phyloP scores from a whole-genome alignment of 495 filamentous ascomycete species.

The Aspergillus egyptiacus region DNA sequence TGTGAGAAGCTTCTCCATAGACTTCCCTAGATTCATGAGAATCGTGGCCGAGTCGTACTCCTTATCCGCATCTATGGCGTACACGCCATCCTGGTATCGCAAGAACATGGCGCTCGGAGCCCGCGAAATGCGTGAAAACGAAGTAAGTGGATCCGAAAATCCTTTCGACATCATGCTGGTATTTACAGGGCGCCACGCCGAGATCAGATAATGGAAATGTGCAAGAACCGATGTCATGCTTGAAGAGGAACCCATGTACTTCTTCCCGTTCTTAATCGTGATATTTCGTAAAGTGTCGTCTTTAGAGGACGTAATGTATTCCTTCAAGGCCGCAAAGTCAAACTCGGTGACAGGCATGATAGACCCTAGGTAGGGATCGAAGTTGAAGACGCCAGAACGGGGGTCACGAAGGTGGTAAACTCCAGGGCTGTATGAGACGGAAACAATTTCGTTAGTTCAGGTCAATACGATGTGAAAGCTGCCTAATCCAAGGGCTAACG shows the following conservation, averaged over 20 bases:
- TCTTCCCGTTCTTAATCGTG: constrained; percentile 62
- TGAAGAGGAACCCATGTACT: constrained; percentile 90
- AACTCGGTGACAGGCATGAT: constrained; percentile 93
- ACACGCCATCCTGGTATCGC: constrained; percentile 73
- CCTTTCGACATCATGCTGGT: constrained; percentile 53
- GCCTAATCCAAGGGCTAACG: constrained; percentile 7
- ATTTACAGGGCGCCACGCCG: constrained; percentile 71
- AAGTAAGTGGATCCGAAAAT: constrained; percentile 53
- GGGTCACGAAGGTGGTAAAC: constrained; percentile 89
- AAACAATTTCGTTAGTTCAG: background rate
- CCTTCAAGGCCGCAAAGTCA: constrained; percentile 77
- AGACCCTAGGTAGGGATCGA: constrained; percentile 83
- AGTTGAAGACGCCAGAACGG: constrained; percentile 83
- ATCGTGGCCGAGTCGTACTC: constrained; percentile 81
- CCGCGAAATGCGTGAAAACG: constrained; percentile 65
- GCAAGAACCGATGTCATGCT: constrained; percentile 85
- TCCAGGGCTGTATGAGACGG: constrained; percentile 51
- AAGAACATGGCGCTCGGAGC: constrained; percentile 77
- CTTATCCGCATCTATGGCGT: constrained; percentile 98
- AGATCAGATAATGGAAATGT: constrained; percentile 92
- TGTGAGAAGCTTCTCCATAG: constrained; percentile 95
- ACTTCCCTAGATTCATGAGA: constrained; percentile 83
- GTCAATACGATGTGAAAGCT: constrained; percentile 7
- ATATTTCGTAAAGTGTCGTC: constrained; percentile 61
- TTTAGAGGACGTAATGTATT: constrained; percentile 83